A percentile compares a stretch with the other conserved stretches of the same genome.
Evolutionary conservation across 305 asterid species (phyloP).

Genomic region (Solanum hybrid): DNA sequence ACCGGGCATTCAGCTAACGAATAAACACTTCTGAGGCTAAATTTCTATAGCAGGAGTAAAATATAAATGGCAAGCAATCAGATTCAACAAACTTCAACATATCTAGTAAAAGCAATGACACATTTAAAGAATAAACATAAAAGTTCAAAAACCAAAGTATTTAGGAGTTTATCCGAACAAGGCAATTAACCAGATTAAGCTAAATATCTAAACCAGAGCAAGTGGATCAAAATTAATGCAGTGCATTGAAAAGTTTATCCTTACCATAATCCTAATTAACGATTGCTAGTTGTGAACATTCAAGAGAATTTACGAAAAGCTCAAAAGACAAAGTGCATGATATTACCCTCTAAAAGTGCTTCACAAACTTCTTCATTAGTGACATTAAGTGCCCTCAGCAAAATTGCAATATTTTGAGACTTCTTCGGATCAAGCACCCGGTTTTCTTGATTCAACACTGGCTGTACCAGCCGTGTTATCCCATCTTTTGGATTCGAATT

Average conservation of each 20-base stretch:
- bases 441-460: conserved; percentile 34
- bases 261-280: neutral
- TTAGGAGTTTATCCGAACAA: neutral
- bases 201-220: neutral
- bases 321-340: neutral
- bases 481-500: conserved; percentile 32
- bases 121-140: neutral
- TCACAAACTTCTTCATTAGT: conserved; percentile 83
- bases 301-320: neutral
- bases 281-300: neutral
- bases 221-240: neutral
- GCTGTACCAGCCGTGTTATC: conserved; percentile 16
- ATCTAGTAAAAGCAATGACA: neutral
- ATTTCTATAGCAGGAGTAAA: neutral
- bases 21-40: neutral
- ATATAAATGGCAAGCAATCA: neutral
- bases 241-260: neutral
- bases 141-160: neutral
- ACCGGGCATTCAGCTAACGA: neutral
- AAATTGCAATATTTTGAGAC: conserved; percentile 68
- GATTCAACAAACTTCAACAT: neutral
- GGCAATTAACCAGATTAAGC: neutral
- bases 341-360: conserved; percentile 72
- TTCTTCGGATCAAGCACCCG: conserved; percentile 64
- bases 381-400: conserved; percentile 69